A percentile compares a stretch with the other conserved stretches of the same genome.
phyloP scores from a whole-genome alignment of 2,329 filamentous ascomycete genomes.

The Geosmithia putterillii region DNA sequence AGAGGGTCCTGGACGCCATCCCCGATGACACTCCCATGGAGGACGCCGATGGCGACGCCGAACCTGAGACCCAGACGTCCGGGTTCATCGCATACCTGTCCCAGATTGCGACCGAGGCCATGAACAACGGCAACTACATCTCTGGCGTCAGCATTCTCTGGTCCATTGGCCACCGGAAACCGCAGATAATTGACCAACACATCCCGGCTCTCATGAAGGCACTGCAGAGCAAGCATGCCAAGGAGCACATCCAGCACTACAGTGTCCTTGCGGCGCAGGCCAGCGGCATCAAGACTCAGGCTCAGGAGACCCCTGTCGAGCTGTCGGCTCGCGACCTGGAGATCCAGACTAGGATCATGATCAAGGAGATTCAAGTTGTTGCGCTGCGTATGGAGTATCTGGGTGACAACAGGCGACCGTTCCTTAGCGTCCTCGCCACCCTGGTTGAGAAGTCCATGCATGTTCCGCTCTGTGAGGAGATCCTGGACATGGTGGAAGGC shows the following conservation, averaged over 20 bases:
- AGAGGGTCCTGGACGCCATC: conserved; percentile 77
- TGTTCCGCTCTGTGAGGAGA: conserved; percentile 77
- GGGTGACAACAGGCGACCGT: conserved; percentile 81
- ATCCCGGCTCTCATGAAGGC: conserved; percentile 85
- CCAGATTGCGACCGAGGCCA: conserved; percentile 73
- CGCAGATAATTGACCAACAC: conserved; percentile 80
- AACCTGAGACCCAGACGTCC: conserved; percentile 67
- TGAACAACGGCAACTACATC: conserved; percentile 69
- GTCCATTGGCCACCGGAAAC: conserved; percentile 77
- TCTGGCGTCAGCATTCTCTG: conserved; percentile 88
- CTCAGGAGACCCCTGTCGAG: conserved; percentile 41
- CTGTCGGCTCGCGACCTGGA: conserved; percentile 69
- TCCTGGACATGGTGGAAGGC: conserved; percentile 81
- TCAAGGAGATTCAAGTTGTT: conserved; percentile 90
- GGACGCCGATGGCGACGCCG: conserved; percentile 72
- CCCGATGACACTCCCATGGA: conserved; percentile 64
- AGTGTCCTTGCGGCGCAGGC: conserved; percentile 41
- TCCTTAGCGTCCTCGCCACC: conserved; percentile 87
- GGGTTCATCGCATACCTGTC: conserved; percentile 81
- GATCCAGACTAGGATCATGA: conserved; percentile 80
- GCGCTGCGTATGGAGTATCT: conserved; percentile 86
- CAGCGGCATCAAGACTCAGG: conserved; percentile 25
- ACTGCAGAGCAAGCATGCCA: conserved; percentile 79
- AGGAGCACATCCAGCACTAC: conserved; percentile 80
- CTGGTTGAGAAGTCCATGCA: conserved; percentile 92